Evolutionary conservation across 23 red algal genomes (phyloP).

Genomic region (Agarophyton chilense): DNA sequence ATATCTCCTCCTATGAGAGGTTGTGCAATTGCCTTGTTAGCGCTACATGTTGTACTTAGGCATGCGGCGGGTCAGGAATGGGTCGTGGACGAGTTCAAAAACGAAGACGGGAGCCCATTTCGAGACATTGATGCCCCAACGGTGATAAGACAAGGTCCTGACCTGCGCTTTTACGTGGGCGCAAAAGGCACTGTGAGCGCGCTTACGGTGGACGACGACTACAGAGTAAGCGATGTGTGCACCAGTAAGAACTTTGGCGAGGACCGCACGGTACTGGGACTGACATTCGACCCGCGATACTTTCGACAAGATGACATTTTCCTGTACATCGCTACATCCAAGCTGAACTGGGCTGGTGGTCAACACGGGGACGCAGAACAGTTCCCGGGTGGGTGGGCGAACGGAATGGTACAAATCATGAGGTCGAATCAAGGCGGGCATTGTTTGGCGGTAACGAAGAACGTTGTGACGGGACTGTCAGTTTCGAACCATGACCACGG

Average conservation of each 20-base stretch:
- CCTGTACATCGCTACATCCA: conserved; percentile 55
- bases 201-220: conserved; percentile 42
- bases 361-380: conserved; percentile 8
- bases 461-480: conserved; percentile 55
- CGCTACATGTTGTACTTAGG: neutral
- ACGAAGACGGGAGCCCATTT: conserved; percentile 50
- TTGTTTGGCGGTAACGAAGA: conserved; percentile 54
- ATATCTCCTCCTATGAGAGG: neutral
- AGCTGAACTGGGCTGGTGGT: conserved; percentile 34
- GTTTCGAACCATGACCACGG: conserved; percentile 75
- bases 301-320: conserved; percentile 46
- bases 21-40: neutral
- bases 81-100: conserved; percentile 53
- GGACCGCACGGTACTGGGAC: conserved; percentile 48
- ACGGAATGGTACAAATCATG: conserved; percentile 69
- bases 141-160: conserved; percentile 46
- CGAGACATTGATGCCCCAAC: conserved; percentile 54
- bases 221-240: conserved; percentile 51
- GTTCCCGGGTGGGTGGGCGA: conserved; percentile 49
- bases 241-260: conserved; percentile 45
- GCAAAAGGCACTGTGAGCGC: conserved; percentile 52
- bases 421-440: conserved; percentile 50
- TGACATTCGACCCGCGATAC: conserved; percentile 61
- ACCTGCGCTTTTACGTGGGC: conserved; percentile 55
- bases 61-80: conserved; percentile 27